Base-by-base conservation (phyloP, 805 yeast species). In the Ogataea paradorogensis region DNA sequence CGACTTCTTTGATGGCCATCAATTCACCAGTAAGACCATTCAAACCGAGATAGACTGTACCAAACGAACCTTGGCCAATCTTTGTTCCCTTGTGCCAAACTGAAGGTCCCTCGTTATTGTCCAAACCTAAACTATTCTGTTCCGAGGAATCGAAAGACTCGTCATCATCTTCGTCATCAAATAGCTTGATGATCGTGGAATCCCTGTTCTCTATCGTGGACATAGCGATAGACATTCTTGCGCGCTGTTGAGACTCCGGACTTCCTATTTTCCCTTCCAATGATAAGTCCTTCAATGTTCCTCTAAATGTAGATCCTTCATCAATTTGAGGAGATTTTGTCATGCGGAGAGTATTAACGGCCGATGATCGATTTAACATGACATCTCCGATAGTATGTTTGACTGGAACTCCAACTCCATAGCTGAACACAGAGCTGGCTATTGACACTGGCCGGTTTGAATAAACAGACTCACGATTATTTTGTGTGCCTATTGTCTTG, bases 1-100 rank as follows among this genome's bases (percentile, higher is more conserved):
- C 84, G 1, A 93, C 96, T 59, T 90, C 96, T 57, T 93, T 93
- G 14, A 93, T 96, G 1, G 98, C 99, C 95, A 91, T 87, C 36
- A 93, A 69, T 58, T 89, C 98, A 30, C 99, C 99, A 0, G 95
- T 89, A 24, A 82, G 63, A 1, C 95, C 84, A 58, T 90, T 87
- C 80, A 93, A 80, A 0, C 97, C 99, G 26, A 93, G 66, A 47
- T 84, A 90, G 1, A 93, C 99, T 2, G 87, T 81, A 23, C 98
- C 99, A 69, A 89, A 93, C 45, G 95, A 82, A 3, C 99, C 99
- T 8, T 91, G 82, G 0, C 99, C 99, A 48, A 93, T 88, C 33
- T 89, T 70, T 0, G 95, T 86, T 33, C 99, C 99, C 52, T 84
- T 84, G 30, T 89, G 73, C 99, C 99, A 93, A 30, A 85, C 78